A percentile compares a stretch with the other conserved stretches of the same genome.
phyloP scores from a whole-genome alignment of 495 filamentous ascomycete genomes.

The Penicillium malachiteum region DNA sequence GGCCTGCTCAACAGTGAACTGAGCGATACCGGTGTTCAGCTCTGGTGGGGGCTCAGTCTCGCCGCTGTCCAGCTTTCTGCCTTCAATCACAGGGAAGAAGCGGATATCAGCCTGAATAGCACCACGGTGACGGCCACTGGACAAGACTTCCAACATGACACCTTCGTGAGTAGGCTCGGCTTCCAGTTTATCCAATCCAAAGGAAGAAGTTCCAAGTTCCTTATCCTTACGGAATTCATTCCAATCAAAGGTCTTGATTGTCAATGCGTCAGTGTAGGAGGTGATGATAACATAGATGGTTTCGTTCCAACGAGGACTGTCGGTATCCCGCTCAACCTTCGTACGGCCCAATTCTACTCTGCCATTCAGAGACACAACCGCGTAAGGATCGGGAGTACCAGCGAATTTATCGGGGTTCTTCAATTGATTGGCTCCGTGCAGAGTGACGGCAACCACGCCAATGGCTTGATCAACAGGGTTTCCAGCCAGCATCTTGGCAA shows the following conservation, averaged over 20 bases:
- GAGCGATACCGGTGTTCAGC: conserved; percentile 85
- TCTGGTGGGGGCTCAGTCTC: conserved; percentile 78
- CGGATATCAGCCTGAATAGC: conserved; percentile 77
- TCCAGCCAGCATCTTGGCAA: conserved; percentile 98
- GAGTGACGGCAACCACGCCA: conserved; percentile 85
- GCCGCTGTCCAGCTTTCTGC: conserved; percentile 68
- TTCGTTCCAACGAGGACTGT: conserved; percentile 92
- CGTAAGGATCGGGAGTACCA: conserved; percentile 91
- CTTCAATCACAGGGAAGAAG: conserved; percentile 91
- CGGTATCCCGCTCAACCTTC: conserved; percentile 79
- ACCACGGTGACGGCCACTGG: conserved; percentile 81
- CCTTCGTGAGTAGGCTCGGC: conserved; percentile 76
- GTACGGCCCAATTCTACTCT: conserved; percentile 79
- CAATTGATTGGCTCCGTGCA: conserved; percentile 86
- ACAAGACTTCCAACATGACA: conserved; percentile 75
- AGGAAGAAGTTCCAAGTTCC: conserved; percentile 83
- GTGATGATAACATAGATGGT: conserved; percentile 93
- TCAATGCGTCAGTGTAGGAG: conserved; percentile 80
- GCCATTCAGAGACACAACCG: conserved; percentile 80
- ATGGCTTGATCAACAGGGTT: conserved; percentile 93
- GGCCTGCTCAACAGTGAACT: conserved; percentile 89
- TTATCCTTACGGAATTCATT: conserved; percentile 97
- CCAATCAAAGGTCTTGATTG: conserved; percentile 82
- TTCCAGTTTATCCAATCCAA: conserved; percentile 78
- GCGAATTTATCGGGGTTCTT: conserved; percentile 95